Percentiles rank a stretch among this genome's conserved stretches.
These are phyloP conservation scores for Amanita inopinata DNA, from an alignment of 768 basidiomycete species.

Conservation along the genomic window DNA sequence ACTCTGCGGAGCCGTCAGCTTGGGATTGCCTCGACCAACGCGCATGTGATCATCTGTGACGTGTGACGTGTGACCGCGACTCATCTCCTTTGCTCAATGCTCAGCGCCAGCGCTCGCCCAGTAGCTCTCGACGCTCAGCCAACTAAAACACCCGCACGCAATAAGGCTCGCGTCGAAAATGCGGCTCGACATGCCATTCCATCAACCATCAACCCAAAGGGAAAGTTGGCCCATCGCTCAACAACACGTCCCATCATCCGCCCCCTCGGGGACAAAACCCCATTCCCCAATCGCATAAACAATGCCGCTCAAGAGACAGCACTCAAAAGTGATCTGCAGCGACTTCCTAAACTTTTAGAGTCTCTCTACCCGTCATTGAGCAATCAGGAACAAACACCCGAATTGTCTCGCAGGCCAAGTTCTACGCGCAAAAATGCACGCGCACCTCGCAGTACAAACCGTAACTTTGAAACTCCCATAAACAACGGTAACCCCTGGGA, in stretches of 20 bases:
- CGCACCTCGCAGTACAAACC: constrained; percentile 38
- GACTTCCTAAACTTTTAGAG: constrained; percentile 26
- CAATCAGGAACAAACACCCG: constrained; percentile 22
- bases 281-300: constrained; percentile 53
- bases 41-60: no score
- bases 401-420: constrained; percentile 50
- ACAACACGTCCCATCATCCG: constrained; percentile 16
- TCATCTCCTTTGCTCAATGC: no score
- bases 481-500: constrained; percentile 70
- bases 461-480: constrained; percentile 56
- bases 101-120: no score
- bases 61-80: no score
- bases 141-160: not conserved
- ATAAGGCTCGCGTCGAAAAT: no score
- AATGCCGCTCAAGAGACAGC: constrained; percentile 24
- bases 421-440: constrained; percentile 58
- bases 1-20: no score
- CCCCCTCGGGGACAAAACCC: constrained; percentile 68
- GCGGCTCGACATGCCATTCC: no score
- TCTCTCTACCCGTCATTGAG: constrained; percentile 16
- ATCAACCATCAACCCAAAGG: no score
- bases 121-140: no score
- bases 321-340: constrained; percentile 13
- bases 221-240: no score
- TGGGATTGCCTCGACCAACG: no score